Conservation (phyloP, 148 eudicot genomes). For the Cornus controversa region DNA sequence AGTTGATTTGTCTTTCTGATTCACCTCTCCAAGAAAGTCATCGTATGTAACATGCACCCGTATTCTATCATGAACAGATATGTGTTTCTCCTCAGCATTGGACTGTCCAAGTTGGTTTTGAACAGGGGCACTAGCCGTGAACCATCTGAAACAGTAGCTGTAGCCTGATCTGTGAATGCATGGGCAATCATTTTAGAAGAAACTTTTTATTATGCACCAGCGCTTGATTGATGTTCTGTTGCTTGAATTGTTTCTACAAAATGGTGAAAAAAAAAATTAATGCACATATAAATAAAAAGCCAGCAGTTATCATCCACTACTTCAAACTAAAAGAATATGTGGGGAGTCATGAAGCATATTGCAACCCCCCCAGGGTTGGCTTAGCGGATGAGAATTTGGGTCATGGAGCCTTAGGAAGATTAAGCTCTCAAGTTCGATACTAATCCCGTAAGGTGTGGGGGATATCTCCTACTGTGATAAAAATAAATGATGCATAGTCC, state of each 20-base stretch:
- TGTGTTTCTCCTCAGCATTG: slow-evolving; percentile 24
- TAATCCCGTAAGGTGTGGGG: too few relatives aligned
- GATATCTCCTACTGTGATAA: too few relatives aligned
- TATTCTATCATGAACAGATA: slow-evolving; percentile 56
- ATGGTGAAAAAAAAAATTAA: neutral
- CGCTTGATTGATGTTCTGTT: slow-evolving; percentile 20
- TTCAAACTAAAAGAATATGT: neutral
- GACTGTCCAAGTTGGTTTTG: slow-evolving; percentile 17
- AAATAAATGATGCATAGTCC: too few relatives aligned
- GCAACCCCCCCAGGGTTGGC: too few relatives aligned
- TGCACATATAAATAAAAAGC: neutral
- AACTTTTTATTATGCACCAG: slow-evolving; percentile 17
- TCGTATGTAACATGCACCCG: slow-evolving; percentile 71
- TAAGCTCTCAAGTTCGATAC: too few relatives aligned
- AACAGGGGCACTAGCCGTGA: slow-evolving; percentile 10
- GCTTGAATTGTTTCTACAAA: slow-evolving; percentile 59
- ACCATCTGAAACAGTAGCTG: slow-evolving; percentile 19
- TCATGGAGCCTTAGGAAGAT: too few relatives aligned
- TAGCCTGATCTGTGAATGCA: slow-evolving; percentile 12
- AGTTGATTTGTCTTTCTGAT: slow-evolving; percentile 10
- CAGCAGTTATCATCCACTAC: neutral
- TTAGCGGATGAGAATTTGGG: too few relatives aligned
- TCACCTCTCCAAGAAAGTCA: slow-evolving; percentile 54
- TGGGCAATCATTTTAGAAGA: slow-evolving; percentile 15
- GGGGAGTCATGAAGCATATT: too few relatives aligned